phyloP scores from a whole-genome alignment of 2,329 filamentous ascomycete species.

The Pseudogymnoascus sp. region DNA sequence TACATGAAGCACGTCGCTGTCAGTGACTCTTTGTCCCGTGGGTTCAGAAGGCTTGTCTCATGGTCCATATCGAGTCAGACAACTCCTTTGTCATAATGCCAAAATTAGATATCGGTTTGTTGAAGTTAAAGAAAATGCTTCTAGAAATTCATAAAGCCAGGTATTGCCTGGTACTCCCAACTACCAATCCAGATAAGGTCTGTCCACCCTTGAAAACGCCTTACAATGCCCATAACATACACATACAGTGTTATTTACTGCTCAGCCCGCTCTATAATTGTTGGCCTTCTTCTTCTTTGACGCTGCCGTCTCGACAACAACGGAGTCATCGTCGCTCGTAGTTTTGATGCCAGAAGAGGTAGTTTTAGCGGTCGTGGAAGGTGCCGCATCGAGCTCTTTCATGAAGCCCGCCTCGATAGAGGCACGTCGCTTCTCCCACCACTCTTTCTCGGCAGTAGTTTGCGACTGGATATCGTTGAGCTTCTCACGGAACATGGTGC shows the following conservation, averaged over 20 bases:
- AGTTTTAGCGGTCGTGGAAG: conserved; percentile 40
- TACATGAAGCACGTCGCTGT: neutral
- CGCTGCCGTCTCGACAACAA: conserved; percentile 61
- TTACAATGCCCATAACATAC: conserved; percentile 11
- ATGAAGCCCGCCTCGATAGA: conserved; percentile 71
- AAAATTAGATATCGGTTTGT: conserved; percentile 4
- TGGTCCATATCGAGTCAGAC: conserved; percentile 2
- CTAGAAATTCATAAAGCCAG: conserved; percentile 5
- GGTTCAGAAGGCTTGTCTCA: neutral
- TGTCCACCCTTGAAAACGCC: conserved; percentile 5
- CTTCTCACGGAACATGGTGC: conserved; percentile 66
- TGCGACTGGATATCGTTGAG: conserved; percentile 69
- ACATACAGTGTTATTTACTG: conserved; percentile 7
- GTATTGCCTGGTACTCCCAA: conserved; percentile 4
- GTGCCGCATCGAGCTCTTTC: conserved; percentile 69
- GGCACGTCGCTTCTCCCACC: conserved; percentile 82
- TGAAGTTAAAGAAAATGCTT: conserved; percentile 8
- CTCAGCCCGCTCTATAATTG: conserved; percentile 38
- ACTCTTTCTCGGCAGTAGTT: conserved; percentile 67
- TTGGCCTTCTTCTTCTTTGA: conserved; percentile 59
- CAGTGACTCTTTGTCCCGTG: neutral
- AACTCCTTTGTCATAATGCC: conserved; percentile 1
- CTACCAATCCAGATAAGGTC: neutral
- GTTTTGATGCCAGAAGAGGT: conserved; percentile 32
- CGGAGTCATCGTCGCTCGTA: conserved; percentile 63